A percentile compares a stretch with the other conserved stretches of the same genome.
These are phyloP conservation scores for Eremochloa ophiuroides DNA, from an alignment of 176 grass and related monocot genomes.

Conservation along the genomic window DNA sequence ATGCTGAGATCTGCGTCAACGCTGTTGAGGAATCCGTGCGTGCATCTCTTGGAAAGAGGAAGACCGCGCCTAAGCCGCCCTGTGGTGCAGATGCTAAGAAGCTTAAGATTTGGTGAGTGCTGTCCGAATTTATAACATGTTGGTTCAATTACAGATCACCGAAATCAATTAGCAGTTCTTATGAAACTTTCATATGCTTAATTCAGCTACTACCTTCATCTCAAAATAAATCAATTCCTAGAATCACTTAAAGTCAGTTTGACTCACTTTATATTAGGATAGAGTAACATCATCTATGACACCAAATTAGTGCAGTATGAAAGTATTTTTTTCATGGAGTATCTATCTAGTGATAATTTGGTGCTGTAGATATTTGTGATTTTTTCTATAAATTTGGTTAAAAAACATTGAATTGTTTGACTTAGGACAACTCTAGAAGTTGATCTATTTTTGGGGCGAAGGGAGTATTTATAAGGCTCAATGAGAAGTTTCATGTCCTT, in stretches of 20 bases:
- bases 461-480: background rate
- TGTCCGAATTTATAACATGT: background rate
- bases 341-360: background rate
- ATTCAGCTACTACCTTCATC: background rate
- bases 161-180: background rate
- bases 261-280: background rate
- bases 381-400: background rate
- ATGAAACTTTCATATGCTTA: background rate
- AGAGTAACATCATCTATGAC: background rate
- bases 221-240: background rate
- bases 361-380: background rate
- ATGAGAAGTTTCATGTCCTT: background rate
- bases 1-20: conserved; percentile 69
- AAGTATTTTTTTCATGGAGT: background rate
- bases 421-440: background rate
- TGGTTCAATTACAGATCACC: background rate
- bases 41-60: conserved; percentile 79
- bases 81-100: conserved; percentile 58
- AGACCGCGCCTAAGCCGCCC: conserved; percentile 36
- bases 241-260: background rate
- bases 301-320: background rate
- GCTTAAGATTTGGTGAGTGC: conserved; percentile 81
- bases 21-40: conserved; percentile 78
- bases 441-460: background rate
- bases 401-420: background rate